A percentile compares a stretch with the other conserved stretches of the same genome.
Conservation (phyloP, 768 basidiomycete species). For the Boletus fagicola region DNA sequence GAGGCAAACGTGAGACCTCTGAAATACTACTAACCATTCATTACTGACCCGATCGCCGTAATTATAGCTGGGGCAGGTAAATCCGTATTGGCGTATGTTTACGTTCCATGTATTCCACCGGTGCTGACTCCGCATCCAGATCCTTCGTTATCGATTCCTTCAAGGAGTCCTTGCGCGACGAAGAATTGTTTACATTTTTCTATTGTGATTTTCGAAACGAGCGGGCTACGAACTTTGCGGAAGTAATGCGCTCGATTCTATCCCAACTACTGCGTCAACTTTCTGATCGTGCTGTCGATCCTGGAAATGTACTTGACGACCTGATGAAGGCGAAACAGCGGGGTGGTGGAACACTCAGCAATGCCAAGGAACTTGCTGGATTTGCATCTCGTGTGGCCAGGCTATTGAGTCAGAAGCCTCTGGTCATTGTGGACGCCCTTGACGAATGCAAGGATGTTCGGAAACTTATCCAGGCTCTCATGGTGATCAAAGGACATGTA, state of each 20-base stretch:
- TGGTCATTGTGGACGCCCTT: neutral
- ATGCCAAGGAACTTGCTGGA: neutral
- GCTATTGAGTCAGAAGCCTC: neutral
- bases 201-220: neutral
- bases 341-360: neutral
- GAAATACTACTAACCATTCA: neutral
- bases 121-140: neutral
- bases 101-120: neutral
- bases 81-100: neutral
- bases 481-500: neutral
- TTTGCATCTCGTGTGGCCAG: neutral
- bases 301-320: neutral
- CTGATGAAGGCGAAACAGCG: neutral
- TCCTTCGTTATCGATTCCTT: constrained; percentile 5
- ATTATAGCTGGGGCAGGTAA: neutral
- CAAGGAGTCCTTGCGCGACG: neutral
- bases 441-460: neutral
- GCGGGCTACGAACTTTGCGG: neutral
- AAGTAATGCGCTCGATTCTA: neutral
- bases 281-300: too few relatives aligned
- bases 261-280: neutral
- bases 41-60: neutral
- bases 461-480: neutral
- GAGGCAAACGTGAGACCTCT: neutral
- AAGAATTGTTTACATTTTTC: neutral